Evolutionary conservation across 345 rosid species (phyloP), one percentile per base, ranked within the genome.

Genomic region (Aquilaria sinensis): DNA sequence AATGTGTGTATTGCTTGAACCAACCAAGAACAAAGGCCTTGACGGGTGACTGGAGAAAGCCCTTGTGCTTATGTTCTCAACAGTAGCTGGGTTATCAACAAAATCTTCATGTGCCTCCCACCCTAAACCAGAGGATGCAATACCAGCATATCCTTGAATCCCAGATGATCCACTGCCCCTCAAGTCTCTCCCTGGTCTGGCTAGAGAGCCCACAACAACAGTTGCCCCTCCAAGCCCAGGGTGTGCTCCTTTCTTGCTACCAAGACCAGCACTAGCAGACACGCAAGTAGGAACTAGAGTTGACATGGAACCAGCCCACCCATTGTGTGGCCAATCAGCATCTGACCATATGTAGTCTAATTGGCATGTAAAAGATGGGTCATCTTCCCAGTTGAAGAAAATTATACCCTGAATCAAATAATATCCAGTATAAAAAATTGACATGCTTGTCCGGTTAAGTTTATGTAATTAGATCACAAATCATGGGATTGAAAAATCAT

Each of bases 11-110:
- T 87, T 89, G 81, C 85, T 89, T 67, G 96, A 92, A 69, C 96
- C 98, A 76, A 84, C 98, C 78, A 92, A 75, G 75, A 92, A 92
- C 73, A 87, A 84, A 53, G 98, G 89, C 80, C 83, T 82, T 67
- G 88, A 85, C 31, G 98, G 96, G 63, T 92, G 98, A 78, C 85
- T 81, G 50, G 92, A 87, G 77, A 92, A 84, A 64, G 92, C 92
- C 65, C 86, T 85, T 46, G 95, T 76, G 64, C 86, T 77, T 61
- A 85, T 77, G 71, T 81, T 85, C 72, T 79, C 89, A 51, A 82
- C 72, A 11, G 90, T 85, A 50, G 91, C 90, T 33, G 90, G 90
- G 64, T 82, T 86, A 75, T 92, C 90, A 56, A 77, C 69, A 61
- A 81, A 80, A 29, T 86, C 89, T 68, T 85, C 90, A 58, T 78